These are phyloP conservation scores for Crassisporium funariophilum DNA, from an alignment of 768 basidiomycete species.

Conservation along the genomic window DNA sequence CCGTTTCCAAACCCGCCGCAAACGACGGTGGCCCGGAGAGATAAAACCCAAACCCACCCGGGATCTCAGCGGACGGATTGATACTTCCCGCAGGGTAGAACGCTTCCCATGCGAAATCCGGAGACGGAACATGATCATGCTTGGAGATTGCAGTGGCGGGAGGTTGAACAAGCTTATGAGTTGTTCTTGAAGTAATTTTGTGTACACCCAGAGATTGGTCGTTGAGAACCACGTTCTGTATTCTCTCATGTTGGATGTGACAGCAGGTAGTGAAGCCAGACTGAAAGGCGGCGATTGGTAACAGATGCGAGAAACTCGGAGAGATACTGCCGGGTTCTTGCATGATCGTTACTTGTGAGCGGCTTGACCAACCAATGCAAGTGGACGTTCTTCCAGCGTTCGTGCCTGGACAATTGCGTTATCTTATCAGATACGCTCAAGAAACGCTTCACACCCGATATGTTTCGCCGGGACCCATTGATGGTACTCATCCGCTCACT, in stretches of 20 bases:
- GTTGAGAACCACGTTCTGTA: slow-evolving; percentile 33
- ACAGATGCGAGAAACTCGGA: too few species aligned
- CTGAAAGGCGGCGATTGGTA: slow-evolving; percentile 31
- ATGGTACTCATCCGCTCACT: too few species aligned
- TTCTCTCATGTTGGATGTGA: slow-evolving; percentile 19
- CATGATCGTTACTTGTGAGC: too few species aligned
- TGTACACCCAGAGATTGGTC: slow-evolving; percentile 53
- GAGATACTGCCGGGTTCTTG: too few species aligned
- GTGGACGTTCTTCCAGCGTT: too few species aligned
- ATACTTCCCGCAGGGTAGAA: slow-evolving; percentile 62
- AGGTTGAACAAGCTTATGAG: slow-evolving; percentile 33
- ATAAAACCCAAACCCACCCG: slow-evolving; percentile 76
- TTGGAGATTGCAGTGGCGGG: slow-evolving; percentile 10
- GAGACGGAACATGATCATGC: background rate
- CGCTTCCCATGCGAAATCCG: slow-evolving; percentile 56
- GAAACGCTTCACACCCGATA: too few species aligned
- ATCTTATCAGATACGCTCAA: too few species aligned
- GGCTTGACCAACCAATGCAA: too few species aligned
- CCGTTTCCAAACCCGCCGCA: slow-evolving; percentile 34
- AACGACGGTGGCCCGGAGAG: slow-evolving; percentile 55
- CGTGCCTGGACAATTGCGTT: too few species aligned
- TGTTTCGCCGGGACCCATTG: too few species aligned
- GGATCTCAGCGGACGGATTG: slow-evolving; percentile 51
- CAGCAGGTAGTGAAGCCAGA: slow-evolving; percentile 46
- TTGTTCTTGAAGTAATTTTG: slow-evolving; percentile 41